A percentile compares a stretch with the other conserved stretches of the same genome.
Conservation (phyloP, 768 basidiomycete species). For the Panaeolus papilionaceus region DNA sequence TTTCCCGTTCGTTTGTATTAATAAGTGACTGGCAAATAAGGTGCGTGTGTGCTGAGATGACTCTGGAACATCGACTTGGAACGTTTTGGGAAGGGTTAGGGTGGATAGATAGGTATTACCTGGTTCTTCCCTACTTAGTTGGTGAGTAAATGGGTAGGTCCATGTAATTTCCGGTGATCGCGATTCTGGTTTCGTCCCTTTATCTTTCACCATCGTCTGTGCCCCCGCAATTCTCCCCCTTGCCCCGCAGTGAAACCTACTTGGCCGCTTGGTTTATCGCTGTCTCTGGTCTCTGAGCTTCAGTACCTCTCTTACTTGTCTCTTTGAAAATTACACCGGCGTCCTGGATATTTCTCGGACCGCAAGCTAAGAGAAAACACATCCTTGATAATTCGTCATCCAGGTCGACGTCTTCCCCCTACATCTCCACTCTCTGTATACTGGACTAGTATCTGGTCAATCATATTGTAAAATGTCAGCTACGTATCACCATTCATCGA, state of each 20-base stretch:
- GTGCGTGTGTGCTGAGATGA: constrained; percentile 1
- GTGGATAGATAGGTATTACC: neutral
- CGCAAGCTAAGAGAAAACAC: neutral
- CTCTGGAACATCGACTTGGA: neutral
- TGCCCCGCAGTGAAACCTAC: constrained; percentile 8
- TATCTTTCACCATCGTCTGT: neutral
- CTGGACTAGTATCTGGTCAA: neutral
- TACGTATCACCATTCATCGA: neutral
- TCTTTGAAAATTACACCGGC: neutral
- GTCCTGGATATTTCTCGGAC: neutral
- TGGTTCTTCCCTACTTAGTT: neutral
- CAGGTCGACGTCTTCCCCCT: neutral
- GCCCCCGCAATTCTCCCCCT: constrained; percentile 8
- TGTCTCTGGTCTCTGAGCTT: neutral
- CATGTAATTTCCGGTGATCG: constrained; percentile 14
- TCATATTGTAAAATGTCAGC: neutral
- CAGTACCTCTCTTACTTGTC: neutral
- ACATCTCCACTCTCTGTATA: neutral
- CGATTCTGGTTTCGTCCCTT: constrained; percentile 7
- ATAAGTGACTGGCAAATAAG: constrained; percentile 9
- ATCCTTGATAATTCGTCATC: neutral
- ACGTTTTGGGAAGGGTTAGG: constrained; percentile 11
- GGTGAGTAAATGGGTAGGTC: neutral
- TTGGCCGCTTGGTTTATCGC: neutral
- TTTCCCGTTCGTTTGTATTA: constrained; percentile 11